These are phyloP conservation scores for Allodekkera sacchari DNA, from an alignment of 805 yeast genomes.

Conservation along the genomic window DNA sequence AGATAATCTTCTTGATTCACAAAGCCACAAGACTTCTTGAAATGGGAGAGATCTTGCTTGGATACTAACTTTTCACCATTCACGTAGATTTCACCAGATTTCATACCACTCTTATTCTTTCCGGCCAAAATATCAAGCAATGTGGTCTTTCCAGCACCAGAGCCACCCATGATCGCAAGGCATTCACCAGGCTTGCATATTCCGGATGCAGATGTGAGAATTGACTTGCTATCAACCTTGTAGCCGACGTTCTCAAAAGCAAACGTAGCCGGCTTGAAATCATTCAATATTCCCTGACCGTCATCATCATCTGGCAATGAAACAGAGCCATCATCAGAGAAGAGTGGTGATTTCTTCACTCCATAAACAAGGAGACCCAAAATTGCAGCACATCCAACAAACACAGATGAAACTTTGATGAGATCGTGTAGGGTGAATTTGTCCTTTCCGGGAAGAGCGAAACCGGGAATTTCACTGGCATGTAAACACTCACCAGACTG, in stretches of 20 bases:
- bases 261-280: constrained; percentile 60
- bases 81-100: constrained; percentile 59
- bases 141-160: constrained; percentile 98
- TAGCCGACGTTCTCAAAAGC: constrained; percentile 71
- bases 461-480: constrained; percentile 89
- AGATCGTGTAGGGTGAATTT: constrained; percentile 38
- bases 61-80: constrained; percentile 51
- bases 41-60: constrained; percentile 31
- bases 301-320: constrained; percentile 19
- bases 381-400: constrained; percentile 34
- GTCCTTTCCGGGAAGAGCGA: constrained; percentile 52
- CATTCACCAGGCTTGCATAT: constrained; percentile 80
- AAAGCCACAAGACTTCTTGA: constrained; percentile 72
- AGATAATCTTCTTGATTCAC: constrained; percentile 94
- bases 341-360: constrained; percentile 55
- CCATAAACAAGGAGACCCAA: constrained; percentile 37
- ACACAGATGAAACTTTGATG: constrained; percentile 35
- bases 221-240: constrained; percentile 39
- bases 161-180: constrained; percentile 95
- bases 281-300: constrained; percentile 36
- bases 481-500: constrained; percentile 88
- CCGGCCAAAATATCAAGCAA: constrained; percentile 84
- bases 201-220: constrained; percentile 65
- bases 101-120: constrained; percentile 70
- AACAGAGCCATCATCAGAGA: constrained; percentile 26